Evolutionary conservation across 768 basidiomycete species (phyloP).

Genomic region (Russula brevipes): DNA sequence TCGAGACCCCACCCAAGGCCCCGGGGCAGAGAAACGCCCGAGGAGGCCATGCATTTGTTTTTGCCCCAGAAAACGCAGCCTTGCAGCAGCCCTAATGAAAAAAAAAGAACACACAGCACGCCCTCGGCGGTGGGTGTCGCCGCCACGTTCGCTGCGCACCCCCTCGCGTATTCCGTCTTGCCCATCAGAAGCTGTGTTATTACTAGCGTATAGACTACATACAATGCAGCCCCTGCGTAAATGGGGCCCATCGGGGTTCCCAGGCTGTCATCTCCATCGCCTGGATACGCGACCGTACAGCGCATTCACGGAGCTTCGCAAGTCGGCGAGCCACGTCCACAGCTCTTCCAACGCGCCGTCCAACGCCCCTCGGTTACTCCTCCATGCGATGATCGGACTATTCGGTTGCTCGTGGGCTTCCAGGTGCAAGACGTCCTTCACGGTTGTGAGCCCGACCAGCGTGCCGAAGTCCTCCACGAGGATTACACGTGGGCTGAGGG

Average conservation of each 20-base stretch:
- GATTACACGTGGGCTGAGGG: slow-evolving; percentile 87
- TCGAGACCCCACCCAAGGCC: too few species aligned
- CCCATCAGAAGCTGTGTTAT: too few species aligned
- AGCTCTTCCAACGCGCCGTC: slow-evolving; percentile 23
- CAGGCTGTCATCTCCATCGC: slow-evolving; percentile 16
- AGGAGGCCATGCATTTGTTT: too few species aligned
- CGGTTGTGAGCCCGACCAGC: slow-evolving; percentile 83
- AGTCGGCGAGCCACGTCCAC: slow-evolving; percentile 22
- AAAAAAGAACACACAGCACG: too few species aligned
- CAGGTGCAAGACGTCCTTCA: slow-evolving; percentile 92
- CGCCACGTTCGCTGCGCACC: too few species aligned
- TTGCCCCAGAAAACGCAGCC: too few species aligned
- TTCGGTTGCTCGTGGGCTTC: slow-evolving; percentile 32
- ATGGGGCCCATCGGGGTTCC: background rate
- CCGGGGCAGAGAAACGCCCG: too few species aligned
- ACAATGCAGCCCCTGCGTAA: too few species aligned
- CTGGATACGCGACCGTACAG: slow-evolving; percentile 18
- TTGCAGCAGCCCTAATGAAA: too few species aligned
- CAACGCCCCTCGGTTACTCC: slow-evolving; percentile 20
- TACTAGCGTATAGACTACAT: too few species aligned
- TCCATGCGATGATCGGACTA: slow-evolving; percentile 22
- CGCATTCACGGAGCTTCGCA: slow-evolving; percentile 18
- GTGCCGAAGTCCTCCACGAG: slow-evolving; percentile 83
- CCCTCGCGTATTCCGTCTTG: too few species aligned
- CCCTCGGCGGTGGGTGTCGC: too few species aligned